Conservation (phyloP, 202 grass and related monocot genomes). For the Cymbopogon flexuosus region DNA sequence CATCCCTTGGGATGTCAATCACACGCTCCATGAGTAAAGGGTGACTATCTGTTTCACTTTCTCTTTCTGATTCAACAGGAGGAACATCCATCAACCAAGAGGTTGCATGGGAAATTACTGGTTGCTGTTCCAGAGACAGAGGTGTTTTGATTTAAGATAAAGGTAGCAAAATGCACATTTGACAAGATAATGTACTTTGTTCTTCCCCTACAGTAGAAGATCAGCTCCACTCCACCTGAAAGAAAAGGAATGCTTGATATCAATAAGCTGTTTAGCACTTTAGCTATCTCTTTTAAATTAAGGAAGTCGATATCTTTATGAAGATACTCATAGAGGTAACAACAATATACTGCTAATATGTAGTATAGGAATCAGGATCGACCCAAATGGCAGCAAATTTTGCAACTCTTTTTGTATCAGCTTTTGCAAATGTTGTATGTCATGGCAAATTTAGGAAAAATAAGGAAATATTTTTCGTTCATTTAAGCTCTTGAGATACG, state of each 20-base stretch:
- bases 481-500: constrained; percentile 7
- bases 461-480: neutral
- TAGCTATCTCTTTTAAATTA: neutral
- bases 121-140: constrained; percentile 16
- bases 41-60: constrained; percentile 37
- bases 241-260: neutral
- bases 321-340: constrained; percentile 14
- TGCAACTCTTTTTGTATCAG: neutral
- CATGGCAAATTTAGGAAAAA: neutral
- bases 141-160: neutral
- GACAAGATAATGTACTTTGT: neutral
- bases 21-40: constrained; percentile 58
- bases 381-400: neutral
- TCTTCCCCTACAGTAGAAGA: neutral
- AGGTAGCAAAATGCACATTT: constrained; percentile 12
- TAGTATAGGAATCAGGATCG: neutral
- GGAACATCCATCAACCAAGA: constrained; percentile 48
- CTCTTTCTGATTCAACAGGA: constrained; percentile 35
- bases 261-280: constrained; percentile 19
- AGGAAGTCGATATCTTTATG: neutral
- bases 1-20: constrained; percentile 50
- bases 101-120: constrained; percentile 32
- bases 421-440: constrained; percentile 1
- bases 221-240: constrained; percentile 21
- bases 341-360: neutral